phyloP scores from a whole-genome alignment of 352 stramenopile genomes.

The Phytophthora pistaciae region DNA sequence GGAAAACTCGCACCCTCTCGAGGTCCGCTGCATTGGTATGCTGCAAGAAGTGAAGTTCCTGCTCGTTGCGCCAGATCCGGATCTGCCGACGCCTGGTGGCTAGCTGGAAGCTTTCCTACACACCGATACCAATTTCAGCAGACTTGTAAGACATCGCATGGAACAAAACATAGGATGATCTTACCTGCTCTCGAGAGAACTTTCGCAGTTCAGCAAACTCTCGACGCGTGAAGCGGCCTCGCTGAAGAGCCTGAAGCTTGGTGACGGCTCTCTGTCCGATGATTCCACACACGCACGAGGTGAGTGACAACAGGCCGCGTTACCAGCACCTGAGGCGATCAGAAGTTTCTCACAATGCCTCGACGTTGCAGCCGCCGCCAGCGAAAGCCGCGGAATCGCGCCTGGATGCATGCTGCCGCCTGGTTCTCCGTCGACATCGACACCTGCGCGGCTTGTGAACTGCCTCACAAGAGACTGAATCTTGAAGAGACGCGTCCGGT shows the following conservation, averaged over 20 bases:
- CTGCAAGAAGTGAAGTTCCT: conserved; percentile 75
- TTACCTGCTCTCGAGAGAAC: conserved; percentile 63
- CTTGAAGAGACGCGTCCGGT: conserved; percentile 33
- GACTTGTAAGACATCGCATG: neutral
- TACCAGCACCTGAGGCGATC: conserved; percentile 5
- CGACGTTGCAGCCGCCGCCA: conserved; percentile 40
- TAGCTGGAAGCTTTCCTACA: conserved; percentile 51
- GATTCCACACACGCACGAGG: neutral
- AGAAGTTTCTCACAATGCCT: conserved; percentile 42
- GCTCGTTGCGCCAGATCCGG: conserved; percentile 70
- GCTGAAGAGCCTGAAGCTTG: conserved; percentile 63
- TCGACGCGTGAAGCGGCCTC: conserved; percentile 60
- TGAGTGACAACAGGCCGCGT: conserved; percentile 1
- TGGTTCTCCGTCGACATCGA: conserved; percentile 32
- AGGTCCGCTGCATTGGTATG: conserved; percentile 59
- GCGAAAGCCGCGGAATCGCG: conserved; percentile 50
- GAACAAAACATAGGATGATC: conserved; percentile 11
- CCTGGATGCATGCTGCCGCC: conserved; percentile 66
- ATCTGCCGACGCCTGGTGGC: conserved; percentile 55
- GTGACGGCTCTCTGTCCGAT: conserved; percentile 55
- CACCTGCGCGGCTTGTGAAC: neutral
- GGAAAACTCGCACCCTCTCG: conserved; percentile 54
- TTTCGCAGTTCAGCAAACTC: conserved; percentile 58
- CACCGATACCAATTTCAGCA: neutral
- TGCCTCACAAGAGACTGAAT: conserved; percentile 6